Conservation (phyloP, 352 stramenopile species). For the Elongisporangium prolatum region DNA sequence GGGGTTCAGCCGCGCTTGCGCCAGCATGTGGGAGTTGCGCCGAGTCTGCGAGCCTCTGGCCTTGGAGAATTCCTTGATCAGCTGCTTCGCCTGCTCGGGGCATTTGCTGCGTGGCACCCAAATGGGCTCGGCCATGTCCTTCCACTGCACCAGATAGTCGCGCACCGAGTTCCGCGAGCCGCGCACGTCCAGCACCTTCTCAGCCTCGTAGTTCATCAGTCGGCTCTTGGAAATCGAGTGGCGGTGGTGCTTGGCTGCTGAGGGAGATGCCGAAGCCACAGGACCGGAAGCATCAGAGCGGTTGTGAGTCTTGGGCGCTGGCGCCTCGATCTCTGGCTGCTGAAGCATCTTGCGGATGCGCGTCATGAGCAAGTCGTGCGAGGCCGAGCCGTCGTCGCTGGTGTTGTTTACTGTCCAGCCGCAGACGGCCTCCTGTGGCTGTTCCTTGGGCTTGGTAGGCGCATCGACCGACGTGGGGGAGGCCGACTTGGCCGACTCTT, state of each 20-base stretch:
- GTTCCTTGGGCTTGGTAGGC: neutral
- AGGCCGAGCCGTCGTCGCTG: neutral
- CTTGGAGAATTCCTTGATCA: constrained; percentile 28
- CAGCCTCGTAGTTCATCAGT: constrained; percentile 14
- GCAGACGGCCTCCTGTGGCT: neutral
- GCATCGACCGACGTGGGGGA: neutral
- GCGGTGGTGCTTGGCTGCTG: constrained; percentile 8
- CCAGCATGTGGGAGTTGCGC: constrained; percentile 4
- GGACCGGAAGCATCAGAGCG: neutral
- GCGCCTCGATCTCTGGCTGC: neutral
- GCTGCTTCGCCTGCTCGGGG: constrained; percentile 14
- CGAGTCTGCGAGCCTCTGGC: neutral
- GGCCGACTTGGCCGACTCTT: neutral
- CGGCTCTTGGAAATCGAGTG: constrained; percentile 13
- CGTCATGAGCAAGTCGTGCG: neutral
- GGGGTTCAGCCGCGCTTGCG: neutral
- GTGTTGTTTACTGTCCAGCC: neutral
- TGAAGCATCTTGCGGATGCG: neutral
- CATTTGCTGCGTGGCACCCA: constrained; percentile 37
- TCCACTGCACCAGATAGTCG: constrained; percentile 37
- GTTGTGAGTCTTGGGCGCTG: neutral
- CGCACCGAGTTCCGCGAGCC: constrained; percentile 8
- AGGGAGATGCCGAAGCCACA: constrained; percentile 3
- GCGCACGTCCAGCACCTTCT: constrained; percentile 25
- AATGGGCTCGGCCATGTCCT: constrained; percentile 9